Percentiles rank a stretch among this genome's conserved stretches.
Evolutionary conservation across 306 rosid genomes (phyloP).

Genomic region (Sindora glabra): DNA sequence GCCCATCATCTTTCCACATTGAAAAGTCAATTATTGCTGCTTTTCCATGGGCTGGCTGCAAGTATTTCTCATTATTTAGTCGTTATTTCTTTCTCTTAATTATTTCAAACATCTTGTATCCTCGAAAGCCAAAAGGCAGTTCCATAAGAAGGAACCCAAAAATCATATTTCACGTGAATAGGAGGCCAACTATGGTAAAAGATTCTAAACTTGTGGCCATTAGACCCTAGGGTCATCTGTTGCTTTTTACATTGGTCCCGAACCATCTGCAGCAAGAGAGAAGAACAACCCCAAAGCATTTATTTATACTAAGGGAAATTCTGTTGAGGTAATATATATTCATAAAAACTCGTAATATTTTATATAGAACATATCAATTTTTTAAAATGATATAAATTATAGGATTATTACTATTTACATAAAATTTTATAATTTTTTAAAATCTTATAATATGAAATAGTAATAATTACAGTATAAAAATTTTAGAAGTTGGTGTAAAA

Average conservation of each 20-base stretch:
- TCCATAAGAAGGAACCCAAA: conserved; percentile 2
- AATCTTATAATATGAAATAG: no score
- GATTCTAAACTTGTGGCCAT: conserved; percentile 22
- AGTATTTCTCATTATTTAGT: conserved; percentile 14
- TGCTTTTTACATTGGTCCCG: neutral
- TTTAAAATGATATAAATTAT: no score
- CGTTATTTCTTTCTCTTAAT: neutral
- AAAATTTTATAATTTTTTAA: no score
- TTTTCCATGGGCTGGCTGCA: conserved; percentile 23
- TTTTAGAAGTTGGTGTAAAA: no score
- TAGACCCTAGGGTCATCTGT: no score
- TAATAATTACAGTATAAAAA: no score
- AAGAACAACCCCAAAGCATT: conserved; percentile 4
- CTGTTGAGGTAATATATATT: no score
- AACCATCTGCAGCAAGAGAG: conserved; percentile 17
- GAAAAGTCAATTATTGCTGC: conserved; percentile 22
- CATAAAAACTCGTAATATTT: no score
- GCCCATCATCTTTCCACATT: neutral
- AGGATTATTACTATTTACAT: no score
- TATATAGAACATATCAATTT: no score
- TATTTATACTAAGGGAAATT: no score
- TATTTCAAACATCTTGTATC: neutral
- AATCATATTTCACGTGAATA: conserved; percentile 13
- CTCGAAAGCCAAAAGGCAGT: neutral
- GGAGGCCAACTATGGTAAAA: no score